Base-by-base conservation (phyloP, 768 basidiomycete species). In the Boletus speciosus region DNA sequence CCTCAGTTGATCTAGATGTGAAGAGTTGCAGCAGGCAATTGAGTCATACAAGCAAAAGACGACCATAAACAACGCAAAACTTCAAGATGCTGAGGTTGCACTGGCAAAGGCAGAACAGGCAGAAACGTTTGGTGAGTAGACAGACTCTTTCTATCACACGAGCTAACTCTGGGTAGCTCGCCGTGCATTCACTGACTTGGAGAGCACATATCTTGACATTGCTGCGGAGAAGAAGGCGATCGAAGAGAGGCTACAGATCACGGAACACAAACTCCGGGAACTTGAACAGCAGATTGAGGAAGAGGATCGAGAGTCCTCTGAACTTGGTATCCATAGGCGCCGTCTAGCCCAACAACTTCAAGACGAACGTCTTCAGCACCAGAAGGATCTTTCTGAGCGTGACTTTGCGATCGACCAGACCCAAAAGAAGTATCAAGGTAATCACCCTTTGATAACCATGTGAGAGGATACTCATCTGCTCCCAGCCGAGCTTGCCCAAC, bases 381-480 rank as follows among this genome's bases (percentile, higher is more conserved):
- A 84, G 64, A 86, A 91, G 61, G 88, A 92, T 57, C 77, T 91
- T n/a, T 75, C 81, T 1, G 88, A 91, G 57, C 80, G 88, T 6
- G 89, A 91, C 68, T 89, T 90, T 66, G 73, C 85, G 11, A 78
- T 81, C 32, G 85, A 90, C 59, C 90, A 91, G 66, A 90, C 89
- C 3, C 81, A 86, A 57, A 89, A 91, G 77, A 91, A 90, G 66
- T 91, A 93, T 61, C 90, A 93, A 78, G 82, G 89, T 86, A 69
- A 52, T 68, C 1, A 29, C 19, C 39, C 10, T 31, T 54, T 49
- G 14, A 4, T 44, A 31, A 42, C 43, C 16, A 32, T 51, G 19
- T 35, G 29, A 49, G 42, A 59, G 11, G 49, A 48, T 53, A 35
- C 49, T 60, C 15, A 58, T 47, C 1, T 47, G 6, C 35, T 44